These are phyloP conservation scores for Coprinopsis marcescibilis DNA, from an alignment of 768 basidiomycete genomes.

Conservation along the genomic window DNA sequence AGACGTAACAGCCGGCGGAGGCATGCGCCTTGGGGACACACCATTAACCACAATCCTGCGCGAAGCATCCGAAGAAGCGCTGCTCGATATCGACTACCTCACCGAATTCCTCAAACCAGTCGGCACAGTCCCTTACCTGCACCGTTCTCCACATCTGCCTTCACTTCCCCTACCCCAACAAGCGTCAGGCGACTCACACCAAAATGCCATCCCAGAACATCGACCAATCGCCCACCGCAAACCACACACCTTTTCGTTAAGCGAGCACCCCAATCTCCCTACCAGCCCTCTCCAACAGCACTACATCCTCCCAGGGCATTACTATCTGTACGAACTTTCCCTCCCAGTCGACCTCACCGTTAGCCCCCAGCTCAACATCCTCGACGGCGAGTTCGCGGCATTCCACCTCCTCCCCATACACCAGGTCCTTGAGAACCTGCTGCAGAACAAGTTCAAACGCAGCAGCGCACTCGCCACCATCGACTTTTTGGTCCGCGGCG, in stretches of 20 bases:
- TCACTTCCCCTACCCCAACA: background rate
- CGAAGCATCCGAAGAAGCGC: constrained; percentile 39
- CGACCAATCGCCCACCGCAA: background rate
- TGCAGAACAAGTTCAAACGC: constrained; percentile 32
- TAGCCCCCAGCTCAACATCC: constrained; percentile 28
- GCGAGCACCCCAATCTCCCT: background rate
- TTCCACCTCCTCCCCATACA: constrained; percentile 33
- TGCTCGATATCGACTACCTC: constrained; percentile 32
- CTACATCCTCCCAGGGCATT: constrained; percentile 41
- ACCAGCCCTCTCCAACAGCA: constrained; percentile 20
- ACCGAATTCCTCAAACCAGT: constrained; percentile 23
- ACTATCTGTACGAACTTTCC: constrained; percentile 39
- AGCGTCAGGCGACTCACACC: background rate
- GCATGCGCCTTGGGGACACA: constrained; percentile 34
- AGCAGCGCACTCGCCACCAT: constrained; percentile 38
- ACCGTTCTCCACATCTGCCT: constrained; percentile 25
- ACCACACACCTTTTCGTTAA: background rate
- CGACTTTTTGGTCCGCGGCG: constrained; percentile 36
- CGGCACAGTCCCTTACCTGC: constrained; percentile 34
- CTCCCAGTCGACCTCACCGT: constrained; percentile 29
- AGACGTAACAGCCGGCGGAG: constrained; percentile 40
- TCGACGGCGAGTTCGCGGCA: constrained; percentile 38
- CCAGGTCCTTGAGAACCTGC: constrained; percentile 26
- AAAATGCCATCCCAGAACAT: background rate
- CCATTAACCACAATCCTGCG: constrained; percentile 32